Evolutionary conservation across 495 filamentous ascomycete genomes (phyloP).

Genomic region (Clohesyomyces aquaticus): DNA sequence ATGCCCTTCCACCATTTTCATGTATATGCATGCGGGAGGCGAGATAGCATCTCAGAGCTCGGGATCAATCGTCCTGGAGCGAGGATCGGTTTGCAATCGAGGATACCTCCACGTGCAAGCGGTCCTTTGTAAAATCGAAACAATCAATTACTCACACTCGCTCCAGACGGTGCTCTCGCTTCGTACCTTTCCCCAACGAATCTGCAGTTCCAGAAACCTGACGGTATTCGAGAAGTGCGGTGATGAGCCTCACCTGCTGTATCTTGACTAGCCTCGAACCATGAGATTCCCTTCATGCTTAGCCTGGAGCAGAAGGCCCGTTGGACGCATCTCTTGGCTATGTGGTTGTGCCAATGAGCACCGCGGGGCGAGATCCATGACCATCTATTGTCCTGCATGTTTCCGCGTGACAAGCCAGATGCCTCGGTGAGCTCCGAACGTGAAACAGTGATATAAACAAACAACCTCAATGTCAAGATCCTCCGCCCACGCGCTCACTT

Average conservation of each 20-base stretch:
- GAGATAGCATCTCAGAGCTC: constrained; percentile 44
- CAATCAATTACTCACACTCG: constrained; percentile 33
- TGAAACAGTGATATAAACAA: background rate
- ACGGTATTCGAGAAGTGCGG: background rate
- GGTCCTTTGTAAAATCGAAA: constrained; percentile 38
- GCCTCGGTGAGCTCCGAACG: background rate
- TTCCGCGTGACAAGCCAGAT: background rate
- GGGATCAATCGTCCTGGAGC: constrained; percentile 33
- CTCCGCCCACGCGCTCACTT: too few species aligned
- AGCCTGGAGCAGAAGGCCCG: background rate
- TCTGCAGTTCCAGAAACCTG: too few species aligned
- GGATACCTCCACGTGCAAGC: constrained; percentile 40
- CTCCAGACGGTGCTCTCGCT: background rate
- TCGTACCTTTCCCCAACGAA: background rate
- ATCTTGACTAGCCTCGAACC: background rate
- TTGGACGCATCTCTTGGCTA: too few species aligned
- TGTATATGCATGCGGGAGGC: constrained; percentile 44
- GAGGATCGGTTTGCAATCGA: constrained; percentile 43
- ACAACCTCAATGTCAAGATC: too few species aligned
- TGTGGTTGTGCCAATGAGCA: background rate
- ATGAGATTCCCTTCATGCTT: background rate
- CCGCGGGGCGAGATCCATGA: background rate
- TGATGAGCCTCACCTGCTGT: constrained; percentile 5
- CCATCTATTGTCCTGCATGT: background rate
- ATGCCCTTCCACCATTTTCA: constrained; percentile 33